These are phyloP conservation scores for Mycena pura DNA, from an alignment of 768 basidiomycete genomes.

Conservation along the genomic window DNA sequence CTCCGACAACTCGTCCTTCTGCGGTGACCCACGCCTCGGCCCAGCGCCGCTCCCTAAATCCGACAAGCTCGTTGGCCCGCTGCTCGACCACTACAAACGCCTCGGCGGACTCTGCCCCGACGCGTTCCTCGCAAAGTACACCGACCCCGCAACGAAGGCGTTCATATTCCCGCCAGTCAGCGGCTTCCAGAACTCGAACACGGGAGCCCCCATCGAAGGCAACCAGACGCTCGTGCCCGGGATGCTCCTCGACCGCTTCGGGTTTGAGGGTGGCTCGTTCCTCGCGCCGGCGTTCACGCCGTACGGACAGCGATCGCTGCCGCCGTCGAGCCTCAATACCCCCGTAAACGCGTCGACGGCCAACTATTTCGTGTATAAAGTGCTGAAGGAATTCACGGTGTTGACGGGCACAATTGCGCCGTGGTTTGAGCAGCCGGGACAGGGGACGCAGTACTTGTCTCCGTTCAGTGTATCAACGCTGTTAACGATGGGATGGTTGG, in stretches of 20 bases:
- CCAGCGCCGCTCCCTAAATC: background rate
- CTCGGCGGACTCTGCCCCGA: conserved; percentile 20
- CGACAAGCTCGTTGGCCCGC: background rate
- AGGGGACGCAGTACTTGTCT: conserved; percentile 24
- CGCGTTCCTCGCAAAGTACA: conserved; percentile 11
- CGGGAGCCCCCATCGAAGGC: conserved; percentile 4
- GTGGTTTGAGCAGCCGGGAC: conserved; percentile 25
- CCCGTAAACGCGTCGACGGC: background rate
- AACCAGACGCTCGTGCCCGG: conserved; percentile 11
- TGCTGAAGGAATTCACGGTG: conserved; percentile 15
- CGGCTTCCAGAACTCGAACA: conserved; percentile 15
- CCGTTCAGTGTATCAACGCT: background rate
- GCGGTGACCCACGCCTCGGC: conserved; percentile 11
- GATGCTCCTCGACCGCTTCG: conserved; percentile 21
- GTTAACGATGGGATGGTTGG: background rate
- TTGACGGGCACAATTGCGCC: conserved; percentile 17
- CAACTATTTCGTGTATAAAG: conserved; percentile 21
- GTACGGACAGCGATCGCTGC: conserved; percentile 21
- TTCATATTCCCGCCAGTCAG: background rate
- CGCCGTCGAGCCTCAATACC: conserved; percentile 3
- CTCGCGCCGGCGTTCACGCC: conserved; percentile 17
- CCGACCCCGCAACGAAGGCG: background rate
- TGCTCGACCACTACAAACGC: conserved; percentile 6
- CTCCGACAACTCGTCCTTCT: background rate
- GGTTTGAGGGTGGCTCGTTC: background rate